These are phyloP conservation scores for Stachybotrys chlorohalonatus DNA, from an alignment of 2,329 filamentous ascomycete species.

Conservation along the genomic window DNA sequence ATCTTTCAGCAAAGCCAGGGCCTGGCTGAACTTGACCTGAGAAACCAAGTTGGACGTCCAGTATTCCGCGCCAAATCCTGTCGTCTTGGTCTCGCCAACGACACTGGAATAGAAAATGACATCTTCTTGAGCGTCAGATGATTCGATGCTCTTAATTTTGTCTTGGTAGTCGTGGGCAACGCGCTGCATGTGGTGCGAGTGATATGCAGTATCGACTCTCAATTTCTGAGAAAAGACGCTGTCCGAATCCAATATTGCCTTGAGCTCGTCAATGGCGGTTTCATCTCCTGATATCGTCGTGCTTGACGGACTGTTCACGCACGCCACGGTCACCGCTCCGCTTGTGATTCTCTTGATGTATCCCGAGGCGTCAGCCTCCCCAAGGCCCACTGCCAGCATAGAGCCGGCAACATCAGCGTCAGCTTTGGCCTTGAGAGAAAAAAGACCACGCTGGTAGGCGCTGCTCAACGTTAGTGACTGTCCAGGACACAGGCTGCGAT, in stretches of 20 bases:
- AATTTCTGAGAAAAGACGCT: constrained; percentile 19
- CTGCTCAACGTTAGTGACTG: not conserved
- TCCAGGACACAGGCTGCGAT: constrained; percentile 10
- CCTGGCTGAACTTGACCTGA: constrained; percentile 3
- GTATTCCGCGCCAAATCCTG: constrained; percentile 7
- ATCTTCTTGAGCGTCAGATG: not conserved
- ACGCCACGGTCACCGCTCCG: constrained; percentile 6
- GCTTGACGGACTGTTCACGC: constrained; percentile 14
- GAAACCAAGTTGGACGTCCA: constrained; percentile 12
- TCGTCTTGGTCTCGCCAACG: not conserved
- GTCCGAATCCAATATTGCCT: constrained; percentile 11
- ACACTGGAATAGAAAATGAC: constrained; percentile 5
- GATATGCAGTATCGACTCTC: constrained; percentile 29
- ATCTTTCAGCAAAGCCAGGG: constrained; percentile 4
- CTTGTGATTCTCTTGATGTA: not conserved
- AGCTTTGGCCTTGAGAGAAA: constrained; percentile 1
- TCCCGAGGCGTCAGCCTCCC: not conserved
- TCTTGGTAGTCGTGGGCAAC: constrained; percentile 4
- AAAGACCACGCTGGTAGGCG: constrained; percentile 11
- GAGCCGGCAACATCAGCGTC: not conserved
- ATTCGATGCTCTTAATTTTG: not conserved
- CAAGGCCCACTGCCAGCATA: constrained; percentile 3
- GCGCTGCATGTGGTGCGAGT: constrained; percentile 27
- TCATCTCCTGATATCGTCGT: constrained; percentile 13
- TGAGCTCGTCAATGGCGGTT: constrained; percentile 11